phyloP scores from a whole-genome alignment of 2,329 filamentous ascomycete genomes.

The Sodiomyces alkalinus region DNA sequence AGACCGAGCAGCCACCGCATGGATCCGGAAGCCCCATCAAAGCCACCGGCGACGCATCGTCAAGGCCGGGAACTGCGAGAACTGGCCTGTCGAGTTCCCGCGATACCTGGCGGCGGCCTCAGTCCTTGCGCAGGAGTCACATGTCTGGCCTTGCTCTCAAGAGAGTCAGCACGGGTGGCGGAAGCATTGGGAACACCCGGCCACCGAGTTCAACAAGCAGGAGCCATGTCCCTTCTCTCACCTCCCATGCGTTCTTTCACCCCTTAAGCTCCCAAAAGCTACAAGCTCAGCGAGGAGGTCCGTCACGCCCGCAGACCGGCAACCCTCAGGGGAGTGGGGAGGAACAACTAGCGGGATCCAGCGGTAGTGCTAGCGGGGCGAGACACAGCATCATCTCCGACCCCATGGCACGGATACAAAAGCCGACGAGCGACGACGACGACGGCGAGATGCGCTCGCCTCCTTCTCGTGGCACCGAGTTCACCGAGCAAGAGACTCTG shows the following conservation, averaged over 20 bases:
- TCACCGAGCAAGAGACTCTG: slow-evolving; percentile 57
- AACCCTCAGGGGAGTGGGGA: slow-evolving; percentile 21
- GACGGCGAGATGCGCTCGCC: slow-evolving; percentile 43
- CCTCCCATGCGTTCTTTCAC: slow-evolving; percentile 82
- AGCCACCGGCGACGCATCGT: slow-evolving; percentile 22
- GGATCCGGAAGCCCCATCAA: slow-evolving; percentile 8
- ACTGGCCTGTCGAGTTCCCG: slow-evolving; percentile 23
- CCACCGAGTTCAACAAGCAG: slow-evolving; percentile 50
- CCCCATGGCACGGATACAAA: slow-evolving; percentile 17
- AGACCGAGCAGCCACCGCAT: slow-evolving; percentile 23
- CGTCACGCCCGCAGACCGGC: slow-evolving; percentile 26
- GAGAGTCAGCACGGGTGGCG: slow-evolving; percentile 21
- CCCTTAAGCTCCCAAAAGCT: slow-evolving; percentile 94
- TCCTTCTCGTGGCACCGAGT: slow-evolving; percentile 64
- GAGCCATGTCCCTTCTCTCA: slow-evolving; percentile 80
- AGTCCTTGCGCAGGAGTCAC: slow-evolving; percentile 38
- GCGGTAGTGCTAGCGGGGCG: too few species aligned
- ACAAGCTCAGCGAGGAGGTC: slow-evolving; percentile 70
- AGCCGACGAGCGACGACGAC: slow-evolving; percentile 13
- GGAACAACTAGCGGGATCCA: too few species aligned
- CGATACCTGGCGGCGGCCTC: slow-evolving; percentile 20
- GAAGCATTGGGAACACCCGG: slow-evolving; percentile 23
- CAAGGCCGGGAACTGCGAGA: slow-evolving; percentile 38
- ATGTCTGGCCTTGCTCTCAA: slow-evolving; percentile 27
- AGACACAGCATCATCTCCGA: slow-evolving; percentile 45